These are phyloP conservation scores for Ceratocystis harringtonii DNA, from an alignment of 2,329 filamentous ascomycete species.

Conservation along the genomic window DNA sequence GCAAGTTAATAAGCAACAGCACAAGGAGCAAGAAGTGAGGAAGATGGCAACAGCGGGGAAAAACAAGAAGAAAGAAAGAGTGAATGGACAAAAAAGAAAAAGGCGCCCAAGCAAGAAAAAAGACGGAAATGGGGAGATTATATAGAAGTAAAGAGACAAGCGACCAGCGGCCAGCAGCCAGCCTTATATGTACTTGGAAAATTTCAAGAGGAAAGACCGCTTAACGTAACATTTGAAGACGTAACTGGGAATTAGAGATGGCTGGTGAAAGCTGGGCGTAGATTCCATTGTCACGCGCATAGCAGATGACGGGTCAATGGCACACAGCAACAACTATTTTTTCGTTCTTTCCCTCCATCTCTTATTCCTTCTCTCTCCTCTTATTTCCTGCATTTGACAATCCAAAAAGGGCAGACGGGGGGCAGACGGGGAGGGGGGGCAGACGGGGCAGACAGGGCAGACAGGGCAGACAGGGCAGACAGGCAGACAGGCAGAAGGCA, in stretches of 20 bases:
- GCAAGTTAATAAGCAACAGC: no score
- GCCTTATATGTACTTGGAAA: background rate
- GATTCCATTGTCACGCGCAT: background rate
- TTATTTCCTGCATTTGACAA: background rate
- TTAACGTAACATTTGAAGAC: background rate
- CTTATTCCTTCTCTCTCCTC: background rate
- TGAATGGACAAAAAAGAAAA: background rate
- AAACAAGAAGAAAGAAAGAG: background rate
- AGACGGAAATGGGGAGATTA: background rate
- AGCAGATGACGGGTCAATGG: background rate
- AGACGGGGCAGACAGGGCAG: background rate
- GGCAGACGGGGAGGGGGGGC: no score
- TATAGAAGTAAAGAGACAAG: background rate
- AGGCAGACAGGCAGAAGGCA: background rate
- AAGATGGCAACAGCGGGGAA: background rate
- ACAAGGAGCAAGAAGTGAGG: background rate
- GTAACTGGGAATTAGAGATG: background rate
- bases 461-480: background rate
- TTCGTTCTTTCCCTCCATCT: background rate
- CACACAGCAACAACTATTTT: background rate
- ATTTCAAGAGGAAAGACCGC: background rate
- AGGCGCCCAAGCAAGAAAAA: background rate
- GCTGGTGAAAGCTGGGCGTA: background rate
- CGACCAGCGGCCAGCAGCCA: background rate
- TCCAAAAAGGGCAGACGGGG: background rate